These are phyloP conservation scores for Gliomastix tumulicola DNA, from an alignment of 2,329 filamentous ascomycete species.

Conservation along the genomic window DNA sequence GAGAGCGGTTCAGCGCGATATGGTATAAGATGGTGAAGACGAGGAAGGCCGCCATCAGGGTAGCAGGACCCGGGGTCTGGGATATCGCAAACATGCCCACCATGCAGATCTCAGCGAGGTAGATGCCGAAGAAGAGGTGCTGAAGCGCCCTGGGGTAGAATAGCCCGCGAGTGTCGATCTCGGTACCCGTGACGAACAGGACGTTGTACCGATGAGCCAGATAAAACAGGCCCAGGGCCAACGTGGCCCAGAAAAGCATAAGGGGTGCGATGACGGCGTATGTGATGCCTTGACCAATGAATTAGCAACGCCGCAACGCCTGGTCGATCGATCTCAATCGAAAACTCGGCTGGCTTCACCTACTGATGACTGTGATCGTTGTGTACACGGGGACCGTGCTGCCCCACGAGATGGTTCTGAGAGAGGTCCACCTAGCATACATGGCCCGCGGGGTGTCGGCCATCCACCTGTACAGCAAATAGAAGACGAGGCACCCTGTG, in stretches of 20 bases:
- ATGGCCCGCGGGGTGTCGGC: conserved; percentile 72
- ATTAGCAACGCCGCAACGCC: conserved; percentile 4
- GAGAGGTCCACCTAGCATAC: conserved; percentile 63
- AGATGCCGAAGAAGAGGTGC: conserved; percentile 75
- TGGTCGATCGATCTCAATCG: rapidly evolving
- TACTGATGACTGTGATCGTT: conserved; percentile 66
- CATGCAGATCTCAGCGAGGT: conserved; percentile 71
- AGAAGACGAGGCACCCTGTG: conserved; percentile 57
- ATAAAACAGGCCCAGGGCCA: conserved; percentile 74
- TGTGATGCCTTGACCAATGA: conserved; percentile 45
- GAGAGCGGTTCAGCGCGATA: conserved; percentile 59
- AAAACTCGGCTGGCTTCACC: too few relatives aligned
- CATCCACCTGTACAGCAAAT: conserved; percentile 60
- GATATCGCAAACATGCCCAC: conserved; percentile 73
- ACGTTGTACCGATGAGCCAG: conserved; percentile 82
- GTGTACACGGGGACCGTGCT: conserved; percentile 69
- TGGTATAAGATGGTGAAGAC: conserved; percentile 74
- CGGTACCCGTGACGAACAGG: conserved; percentile 69
- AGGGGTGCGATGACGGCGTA: conserved; percentile 81
- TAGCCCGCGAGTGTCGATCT: conserved; percentile 81
- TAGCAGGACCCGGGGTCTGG: conserved; percentile 58
- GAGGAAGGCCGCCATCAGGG: conserved; percentile 68
- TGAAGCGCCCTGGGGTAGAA: conserved; percentile 84
- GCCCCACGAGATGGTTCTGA: conserved; percentile 68
- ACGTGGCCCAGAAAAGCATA: conserved; percentile 70